Percentiles rank a stretch among this genome's conserved stretches.
Evolutionary conservation across 31 red algal genomes (phyloP).

Genomic region (Asparagopsis taxiformis): DNA sequence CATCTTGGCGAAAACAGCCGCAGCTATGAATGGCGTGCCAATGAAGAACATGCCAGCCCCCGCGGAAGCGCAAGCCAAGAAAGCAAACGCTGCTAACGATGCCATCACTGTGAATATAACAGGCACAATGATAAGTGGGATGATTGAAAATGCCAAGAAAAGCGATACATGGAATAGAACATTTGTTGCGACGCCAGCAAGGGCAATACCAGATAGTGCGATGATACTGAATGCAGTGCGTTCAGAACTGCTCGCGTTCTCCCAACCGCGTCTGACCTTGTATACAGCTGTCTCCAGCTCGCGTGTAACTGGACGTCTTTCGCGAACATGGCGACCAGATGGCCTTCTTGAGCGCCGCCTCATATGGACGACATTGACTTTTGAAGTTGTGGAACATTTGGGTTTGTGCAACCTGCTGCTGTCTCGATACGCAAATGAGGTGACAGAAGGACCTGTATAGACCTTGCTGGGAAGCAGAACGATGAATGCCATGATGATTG

Average conservation of each 20-base stretch:
- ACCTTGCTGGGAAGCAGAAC: too few species aligned
- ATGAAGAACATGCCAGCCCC: conserved; percentile 37
- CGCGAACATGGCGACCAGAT: too few species aligned
- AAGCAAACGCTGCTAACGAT: conserved; percentile 17
- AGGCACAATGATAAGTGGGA: conserved; percentile 30
- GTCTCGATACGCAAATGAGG: too few species aligned
- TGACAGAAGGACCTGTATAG: too few species aligned
- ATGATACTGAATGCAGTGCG: conserved; percentile 1
- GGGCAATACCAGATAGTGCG: conserved; percentile 1
- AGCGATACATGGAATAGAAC: conserved; percentile 33
- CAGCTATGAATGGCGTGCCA: conserved; percentile 28
- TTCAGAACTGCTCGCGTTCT: conserved; percentile 5
- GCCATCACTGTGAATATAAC: conserved; percentile 22
- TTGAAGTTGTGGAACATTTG: too few species aligned
- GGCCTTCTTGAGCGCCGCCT: too few species aligned
- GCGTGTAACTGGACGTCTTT: too few species aligned
- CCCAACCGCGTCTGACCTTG: too few species aligned
- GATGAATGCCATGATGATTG: too few species aligned
- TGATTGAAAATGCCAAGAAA: conserved; percentile 17
- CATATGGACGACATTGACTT: too few species aligned
- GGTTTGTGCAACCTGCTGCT: too few species aligned
- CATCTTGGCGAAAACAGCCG: conserved; percentile 27
- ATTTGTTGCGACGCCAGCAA: conserved; percentile 31
- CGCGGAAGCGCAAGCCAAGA: conserved; percentile 18
- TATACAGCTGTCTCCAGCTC: too few species aligned